These are phyloP conservation scores for Sphaerobolus stellatus DNA, from an alignment of 1,284 basidiomycete genomes.

Conservation along the genomic window DNA sequence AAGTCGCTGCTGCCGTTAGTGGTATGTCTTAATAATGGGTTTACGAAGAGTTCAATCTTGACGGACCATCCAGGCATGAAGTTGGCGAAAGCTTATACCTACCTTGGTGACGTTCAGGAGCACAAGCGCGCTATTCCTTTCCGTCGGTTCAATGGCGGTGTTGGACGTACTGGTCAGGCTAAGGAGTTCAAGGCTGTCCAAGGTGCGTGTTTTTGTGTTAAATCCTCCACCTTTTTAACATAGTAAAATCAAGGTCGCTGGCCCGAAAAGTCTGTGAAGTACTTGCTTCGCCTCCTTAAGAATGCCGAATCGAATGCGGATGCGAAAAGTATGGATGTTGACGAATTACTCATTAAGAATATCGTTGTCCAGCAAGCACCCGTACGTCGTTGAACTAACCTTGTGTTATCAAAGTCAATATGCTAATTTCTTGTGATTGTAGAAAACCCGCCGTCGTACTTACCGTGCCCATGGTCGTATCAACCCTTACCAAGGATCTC, in stretches of 20 bases:
- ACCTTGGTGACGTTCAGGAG: constrained; percentile 92
- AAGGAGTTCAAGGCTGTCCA: constrained; percentile 98
- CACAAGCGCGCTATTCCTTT: constrained; percentile 98
- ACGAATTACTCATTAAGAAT: constrained; percentile 94
- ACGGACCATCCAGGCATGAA: constrained; percentile 67
- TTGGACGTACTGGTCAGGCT: constrained; percentile 95
- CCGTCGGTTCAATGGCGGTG: constrained; percentile 95
- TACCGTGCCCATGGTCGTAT: constrained; percentile 98
- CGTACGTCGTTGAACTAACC: constrained; percentile 45
- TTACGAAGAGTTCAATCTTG: not conserved
- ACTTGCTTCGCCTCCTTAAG: constrained; percentile 93
- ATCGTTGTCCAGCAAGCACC: constrained; percentile 99
- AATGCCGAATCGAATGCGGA: constrained; percentile 99
- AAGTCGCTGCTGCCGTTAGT: constrained; percentile 85
- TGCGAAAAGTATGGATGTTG: constrained; percentile 92
- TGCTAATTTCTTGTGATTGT: constrained; percentile 7
- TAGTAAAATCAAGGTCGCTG: constrained; percentile 78
- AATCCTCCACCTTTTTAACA: not conserved
- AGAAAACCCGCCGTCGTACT: constrained; percentile 99
- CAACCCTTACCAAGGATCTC: constrained; percentile 89
- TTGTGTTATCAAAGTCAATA: not conserved
- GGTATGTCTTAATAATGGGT: constrained; percentile 48
- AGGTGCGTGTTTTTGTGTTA: constrained; percentile 52
- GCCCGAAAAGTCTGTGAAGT: constrained; percentile 99
- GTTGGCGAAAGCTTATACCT: constrained; percentile 93